Base-by-base conservation (phyloP, 495 filamentous ascomycete genomes). In the Podospora bellae-mahoneyi region DNA sequence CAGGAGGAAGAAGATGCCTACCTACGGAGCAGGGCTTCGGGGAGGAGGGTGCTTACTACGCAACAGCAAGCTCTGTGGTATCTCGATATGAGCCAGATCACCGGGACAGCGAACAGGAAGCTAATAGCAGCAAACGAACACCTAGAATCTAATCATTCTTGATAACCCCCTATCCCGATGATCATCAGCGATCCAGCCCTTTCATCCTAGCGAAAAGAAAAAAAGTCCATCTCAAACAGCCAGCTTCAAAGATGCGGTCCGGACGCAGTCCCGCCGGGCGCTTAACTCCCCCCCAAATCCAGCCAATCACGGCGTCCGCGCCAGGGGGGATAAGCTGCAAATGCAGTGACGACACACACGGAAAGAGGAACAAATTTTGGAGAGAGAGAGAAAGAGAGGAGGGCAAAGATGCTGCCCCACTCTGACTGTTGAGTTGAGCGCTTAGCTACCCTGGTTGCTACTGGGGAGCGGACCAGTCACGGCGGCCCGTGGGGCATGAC, bases 391-490 rank as follows among this genome's bases (percentile, higher is more conserved):
- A 18, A 18, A 15, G 19, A 4, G 54, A 20, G 10, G 13, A 18
- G n/a, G 23, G 23, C 1, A 23, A 23, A 23, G 23, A 23, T 23
- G 6, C 23, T 26, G 55, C 23, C 55, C 55, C 55, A 58, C 55
- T 20, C 9, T 58, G 23, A 23, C 10, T 58, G 10, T 26, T 20
- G 55, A 26, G 55, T 15, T 60, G 58, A 65, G 67, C 67, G 67
- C 67, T 69, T 69, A 69, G 57, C 63, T 20, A 58, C 39, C 39
- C 39, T 48, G 39, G 39, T 16, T 0, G 9, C 3, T 9, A 5
- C 57, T 44, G 56, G 20, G n/a, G 32, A 15, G 39, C 32, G 18
- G 48, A 61, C 67, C 67, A 69, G 7, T 69, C 62, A 69, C 62
- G 63, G 58, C 30, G 13, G 32, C n/a, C 39, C 20, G 39, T 23